Conservation (phyloP, 208 protist genomes). For the Leishmania mexicana region DNA sequence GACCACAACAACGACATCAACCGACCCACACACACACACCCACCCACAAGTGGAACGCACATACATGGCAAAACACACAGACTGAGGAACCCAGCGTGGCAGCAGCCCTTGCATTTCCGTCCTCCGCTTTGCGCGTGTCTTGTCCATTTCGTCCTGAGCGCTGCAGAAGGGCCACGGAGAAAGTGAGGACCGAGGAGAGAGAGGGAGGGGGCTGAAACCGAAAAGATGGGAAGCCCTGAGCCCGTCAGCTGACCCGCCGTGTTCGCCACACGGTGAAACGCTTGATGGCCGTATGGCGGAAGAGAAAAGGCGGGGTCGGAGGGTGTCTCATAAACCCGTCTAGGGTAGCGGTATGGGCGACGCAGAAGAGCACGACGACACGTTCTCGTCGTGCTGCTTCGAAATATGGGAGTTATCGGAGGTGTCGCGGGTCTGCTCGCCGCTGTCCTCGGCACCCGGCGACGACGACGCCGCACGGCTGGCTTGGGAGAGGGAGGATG, state of each 20-base stretch:
- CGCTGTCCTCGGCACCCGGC: not conserved
- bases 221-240: not conserved
- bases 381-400: not conserved
- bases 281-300: not conserved
- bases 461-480: slow-evolving; percentile 1
- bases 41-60: not conserved
- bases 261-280: not conserved
- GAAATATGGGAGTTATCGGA: not conserved
- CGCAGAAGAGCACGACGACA: not conserved
- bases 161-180: not conserved
- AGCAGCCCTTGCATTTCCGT: not conserved
- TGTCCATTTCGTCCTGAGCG: not conserved
- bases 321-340: not conserved
- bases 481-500: not conserved
- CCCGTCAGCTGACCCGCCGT: not conserved
- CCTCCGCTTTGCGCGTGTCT: not conserved
- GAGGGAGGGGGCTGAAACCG: too few species aligned
- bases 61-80: not conserved
- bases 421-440: not conserved
- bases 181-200: not conserved
- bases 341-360: not conserved
- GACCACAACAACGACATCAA: not conserved
- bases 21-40: not conserved
- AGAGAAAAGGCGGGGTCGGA: not conserved
- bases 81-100: not conserved